Evolutionary conservation across 2,329 filamentous ascomycete species (phyloP).

Genomic region (Fusarium decemcellulare): DNA sequence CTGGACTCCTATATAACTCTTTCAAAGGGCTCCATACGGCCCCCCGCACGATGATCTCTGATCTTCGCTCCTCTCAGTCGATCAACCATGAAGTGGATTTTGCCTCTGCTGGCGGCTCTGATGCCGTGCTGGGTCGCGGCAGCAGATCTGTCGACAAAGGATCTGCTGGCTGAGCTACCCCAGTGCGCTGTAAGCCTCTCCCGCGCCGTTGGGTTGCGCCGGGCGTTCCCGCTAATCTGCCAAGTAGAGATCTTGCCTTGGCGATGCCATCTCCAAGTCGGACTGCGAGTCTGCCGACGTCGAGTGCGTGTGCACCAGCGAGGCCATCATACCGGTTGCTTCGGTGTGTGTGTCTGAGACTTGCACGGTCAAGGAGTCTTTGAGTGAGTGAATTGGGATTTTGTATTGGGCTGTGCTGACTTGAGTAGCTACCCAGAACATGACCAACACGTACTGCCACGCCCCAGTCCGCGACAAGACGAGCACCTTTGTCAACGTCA

Average conservation of each 20-base stretch:
- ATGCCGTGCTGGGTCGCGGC: slow-evolving; percentile 28
- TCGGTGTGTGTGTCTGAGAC: slow-evolving; percentile 35
- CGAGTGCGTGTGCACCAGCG: slow-evolving; percentile 32
- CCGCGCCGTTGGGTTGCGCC: not conserved
- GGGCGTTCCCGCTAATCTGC: slow-evolving; percentile 22
- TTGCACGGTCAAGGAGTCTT: slow-evolving; percentile 36
- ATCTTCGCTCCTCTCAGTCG: slow-evolving; percentile 20
- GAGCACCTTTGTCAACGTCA: slow-evolving; percentile 24
- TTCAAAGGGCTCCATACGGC: slow-evolving; percentile 1
- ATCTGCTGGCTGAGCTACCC: slow-evolving; percentile 34
- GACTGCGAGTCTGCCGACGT: slow-evolving; percentile 38
- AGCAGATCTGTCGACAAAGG: slow-evolving; percentile 25
- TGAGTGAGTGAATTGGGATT: slow-evolving; percentile 22
- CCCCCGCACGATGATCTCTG: slow-evolving; percentile 1
- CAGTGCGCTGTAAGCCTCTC: slow-evolving; percentile 36
- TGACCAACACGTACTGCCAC: slow-evolving; percentile 29
- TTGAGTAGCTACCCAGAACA: slow-evolving; percentile 26
- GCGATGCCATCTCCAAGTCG: slow-evolving; percentile 28
- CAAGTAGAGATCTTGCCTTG: slow-evolving; percentile 30
- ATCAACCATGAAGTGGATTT: slow-evolving; percentile 44
- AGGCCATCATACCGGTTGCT: slow-evolving; percentile 24
- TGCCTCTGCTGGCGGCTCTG: slow-evolving; percentile 37
- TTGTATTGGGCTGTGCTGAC: not conserved
- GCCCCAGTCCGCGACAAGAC: slow-evolving; percentile 32
- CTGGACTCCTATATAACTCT: slow-evolving; percentile 22